phyloP scores from a whole-genome alignment of 352 stramenopile genomes.

The Thraustochytrium striatum region DNA sequence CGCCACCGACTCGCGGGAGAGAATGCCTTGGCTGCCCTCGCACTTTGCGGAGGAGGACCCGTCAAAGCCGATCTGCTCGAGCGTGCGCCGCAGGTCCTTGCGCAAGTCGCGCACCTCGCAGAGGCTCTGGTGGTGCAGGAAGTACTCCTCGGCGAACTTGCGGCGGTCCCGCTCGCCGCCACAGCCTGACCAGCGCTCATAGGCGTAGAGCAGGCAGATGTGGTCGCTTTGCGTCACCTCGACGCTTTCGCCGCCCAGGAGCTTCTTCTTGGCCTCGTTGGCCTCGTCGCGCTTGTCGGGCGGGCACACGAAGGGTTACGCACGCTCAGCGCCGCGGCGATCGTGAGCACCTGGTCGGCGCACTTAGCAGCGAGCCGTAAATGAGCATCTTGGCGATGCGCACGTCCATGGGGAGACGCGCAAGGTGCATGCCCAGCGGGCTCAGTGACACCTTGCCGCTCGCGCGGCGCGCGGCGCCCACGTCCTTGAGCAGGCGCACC shows the following conservation, averaged over 20 bases:
- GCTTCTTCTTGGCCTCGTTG: slow-evolving; percentile 64
- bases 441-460: slow-evolving; percentile 69
- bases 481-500: slow-evolving; percentile 14
- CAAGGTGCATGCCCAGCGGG: slow-evolving; percentile 83
- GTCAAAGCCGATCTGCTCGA: slow-evolving; percentile 36
- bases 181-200: slow-evolving; percentile 57
- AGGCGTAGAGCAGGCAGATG: slow-evolving; percentile 67
- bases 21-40: slow-evolving; percentile 9
- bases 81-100: background rate
- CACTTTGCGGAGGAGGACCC: slow-evolving; percentile 3
- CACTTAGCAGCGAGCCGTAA: slow-evolving; percentile 88
- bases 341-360: slow-evolving; percentile 67
- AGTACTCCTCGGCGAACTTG: slow-evolving; percentile 28
- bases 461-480: background rate
- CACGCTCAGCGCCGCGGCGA: slow-evolving; percentile 69
- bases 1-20: slow-evolving; percentile 45
- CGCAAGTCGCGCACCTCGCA: slow-evolving; percentile 23
- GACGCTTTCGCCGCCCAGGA: slow-evolving; percentile 54
- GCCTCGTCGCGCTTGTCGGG: slow-evolving; percentile 69
- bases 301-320: slow-evolving; percentile 64
- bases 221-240: slow-evolving; percentile 57
- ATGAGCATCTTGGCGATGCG: slow-evolving; percentile 95
- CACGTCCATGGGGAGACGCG: slow-evolving; percentile 88
- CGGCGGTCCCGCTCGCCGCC: slow-evolving; percentile 1
- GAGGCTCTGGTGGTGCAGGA: slow-evolving; percentile 38